Base-by-base conservation (phyloP, 148 eudicot genomes). In the Fagopyrum tataricum region DNA sequence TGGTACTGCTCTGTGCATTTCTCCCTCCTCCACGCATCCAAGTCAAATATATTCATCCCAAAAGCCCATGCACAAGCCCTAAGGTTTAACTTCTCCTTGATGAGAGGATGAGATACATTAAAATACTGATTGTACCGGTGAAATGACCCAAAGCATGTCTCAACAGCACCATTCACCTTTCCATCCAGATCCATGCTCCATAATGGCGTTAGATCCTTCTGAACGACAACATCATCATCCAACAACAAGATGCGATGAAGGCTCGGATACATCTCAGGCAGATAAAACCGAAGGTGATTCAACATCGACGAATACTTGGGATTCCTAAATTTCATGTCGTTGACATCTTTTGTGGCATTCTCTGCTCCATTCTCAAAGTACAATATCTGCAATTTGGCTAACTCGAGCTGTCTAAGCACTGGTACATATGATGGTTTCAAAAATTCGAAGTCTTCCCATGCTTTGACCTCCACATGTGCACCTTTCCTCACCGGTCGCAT, bases 141-240 rank as follows among this genome's bases (percentile, higher is more conserved):
- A 78, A 90, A 93, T 39, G 98, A 81, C 59, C 98, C 98, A 85
- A 93, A 93, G 79, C 98, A 93, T 55, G 96, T 93, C 79, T 90
- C 90, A 62, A 93, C 88, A 66, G 89, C 96, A 66, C 90, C 98
- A 79, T 87, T 88, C 39, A 93, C 96, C 81, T 90, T 93, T 58
- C 96, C 94, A 75, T 80, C 89, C 74, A 90, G 77, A 79, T 93
- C 91, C 43, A 90, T 85, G 59, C 84, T 87, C 96, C 96, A 93
- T 72, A 93, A 81, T 68, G 85, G 87, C 15, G 98, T 88, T 83
- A 93, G 82, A 81, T 93, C 98, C 76, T 93, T 93, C 82, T 93
- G 98, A 82, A 93, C 96, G 23, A 93, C 98, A 72, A 90, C 94
- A 84, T 93, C 98, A 76, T 93, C 98, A 74, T 93, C 98, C 42